phyloP scores from a whole-genome alignment of 768 basidiomycete genomes.

The Kwoniella shandongensis region DNA sequence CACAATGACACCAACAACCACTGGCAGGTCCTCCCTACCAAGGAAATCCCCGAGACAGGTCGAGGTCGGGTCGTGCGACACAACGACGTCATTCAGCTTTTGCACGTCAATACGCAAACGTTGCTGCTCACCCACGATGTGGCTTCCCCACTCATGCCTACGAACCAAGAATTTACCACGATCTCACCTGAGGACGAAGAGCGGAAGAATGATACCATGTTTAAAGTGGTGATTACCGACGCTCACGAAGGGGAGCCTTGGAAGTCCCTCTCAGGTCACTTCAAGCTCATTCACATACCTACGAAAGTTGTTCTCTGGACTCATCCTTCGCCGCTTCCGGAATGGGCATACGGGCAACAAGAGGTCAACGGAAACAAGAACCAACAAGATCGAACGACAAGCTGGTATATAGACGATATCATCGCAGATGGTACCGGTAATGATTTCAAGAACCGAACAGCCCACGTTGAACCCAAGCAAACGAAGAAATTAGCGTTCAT shows the following conservation, averaged over 20 bases:
- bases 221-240: slow-evolving; percentile 71
- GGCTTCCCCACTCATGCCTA: slow-evolving; percentile 92
- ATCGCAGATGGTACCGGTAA: slow-evolving; percentile 65
- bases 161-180: slow-evolving; percentile 98
- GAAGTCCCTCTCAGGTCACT: slow-evolving; percentile 92
- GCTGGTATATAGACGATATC: slow-evolving; percentile 87
- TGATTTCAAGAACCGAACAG: slow-evolving; percentile 62
- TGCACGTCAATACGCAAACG: slow-evolving; percentile 81
- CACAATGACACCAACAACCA: slow-evolving; percentile 92
- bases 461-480: slow-evolving; percentile 61
- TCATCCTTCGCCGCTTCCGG: slow-evolving; percentile 72
- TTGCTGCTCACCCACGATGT: slow-evolving; percentile 93
- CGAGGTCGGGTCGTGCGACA: slow-evolving; percentile 89
- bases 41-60: slow-evolving; percentile 88
- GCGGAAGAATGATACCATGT: slow-evolving; percentile 84
- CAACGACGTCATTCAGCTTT: slow-evolving; percentile 80
- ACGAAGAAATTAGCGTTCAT: slow-evolving; percentile 88
- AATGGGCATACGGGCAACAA: slow-evolving; percentile 96
- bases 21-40: slow-evolving; percentile 94
- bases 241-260: slow-evolving; percentile 75
- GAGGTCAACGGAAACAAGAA: slow-evolving; percentile 98
- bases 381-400: slow-evolving; percentile 71
- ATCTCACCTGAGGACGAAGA: slow-evolving; percentile 74
- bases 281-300: slow-evolving; percentile 81
- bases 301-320: slow-evolving; percentile 96